A percentile compares a stretch with the other conserved stretches of the same genome.
phyloP scores from a whole-genome alignment of 78 protist genomes.

The Mantamonas sphyraenae region DNA sequence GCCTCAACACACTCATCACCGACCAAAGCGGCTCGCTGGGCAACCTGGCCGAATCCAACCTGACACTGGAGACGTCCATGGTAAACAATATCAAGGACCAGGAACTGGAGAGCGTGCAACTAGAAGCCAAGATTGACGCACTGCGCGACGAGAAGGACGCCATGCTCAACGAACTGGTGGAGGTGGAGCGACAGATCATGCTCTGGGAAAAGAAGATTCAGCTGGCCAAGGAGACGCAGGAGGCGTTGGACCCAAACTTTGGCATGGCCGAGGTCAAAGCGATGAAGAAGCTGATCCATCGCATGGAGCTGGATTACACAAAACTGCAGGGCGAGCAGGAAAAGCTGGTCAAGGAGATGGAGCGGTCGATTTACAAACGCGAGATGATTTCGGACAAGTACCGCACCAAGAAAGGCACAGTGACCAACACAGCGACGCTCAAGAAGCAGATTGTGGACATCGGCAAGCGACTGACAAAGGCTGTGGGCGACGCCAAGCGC shows the following conservation, averaged over 20 bases:
- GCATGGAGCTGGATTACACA: slow-evolving; percentile 22
- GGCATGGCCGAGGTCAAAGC: background rate
- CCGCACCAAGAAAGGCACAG: background rate
- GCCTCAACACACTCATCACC: slow-evolving; percentile 21
- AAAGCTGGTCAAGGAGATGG: slow-evolving; percentile 31
- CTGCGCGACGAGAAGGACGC: slow-evolving; percentile 24
- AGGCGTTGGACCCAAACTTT: slow-evolving; percentile 42
- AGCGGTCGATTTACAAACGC: slow-evolving; percentile 20
- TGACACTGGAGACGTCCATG: background rate
- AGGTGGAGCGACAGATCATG: slow-evolving; percentile 37
- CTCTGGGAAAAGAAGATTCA: slow-evolving; percentile 58
- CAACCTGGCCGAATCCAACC: background rate
- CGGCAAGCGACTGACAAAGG: too few species aligned
- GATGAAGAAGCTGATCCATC: slow-evolving; percentile 29
- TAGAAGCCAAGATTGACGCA: slow-evolving; percentile 15
- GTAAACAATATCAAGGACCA: background rate
- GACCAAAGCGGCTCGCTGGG: background rate
- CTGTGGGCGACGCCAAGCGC: too few species aligned
- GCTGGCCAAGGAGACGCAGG: slow-evolving; percentile 47
- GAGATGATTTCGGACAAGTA: slow-evolving; percentile 11
- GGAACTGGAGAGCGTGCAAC: slow-evolving; percentile 27
- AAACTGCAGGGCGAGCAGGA: slow-evolving; percentile 33
- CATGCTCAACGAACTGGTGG: slow-evolving; percentile 20
- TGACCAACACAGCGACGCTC: too few species aligned
- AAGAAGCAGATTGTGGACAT: too few species aligned